Evolutionary conservation across 345 rosid species (phyloP), one percentile per base, ranked within the genome.

Genomic region (Aquilaria sinensis): DNA sequence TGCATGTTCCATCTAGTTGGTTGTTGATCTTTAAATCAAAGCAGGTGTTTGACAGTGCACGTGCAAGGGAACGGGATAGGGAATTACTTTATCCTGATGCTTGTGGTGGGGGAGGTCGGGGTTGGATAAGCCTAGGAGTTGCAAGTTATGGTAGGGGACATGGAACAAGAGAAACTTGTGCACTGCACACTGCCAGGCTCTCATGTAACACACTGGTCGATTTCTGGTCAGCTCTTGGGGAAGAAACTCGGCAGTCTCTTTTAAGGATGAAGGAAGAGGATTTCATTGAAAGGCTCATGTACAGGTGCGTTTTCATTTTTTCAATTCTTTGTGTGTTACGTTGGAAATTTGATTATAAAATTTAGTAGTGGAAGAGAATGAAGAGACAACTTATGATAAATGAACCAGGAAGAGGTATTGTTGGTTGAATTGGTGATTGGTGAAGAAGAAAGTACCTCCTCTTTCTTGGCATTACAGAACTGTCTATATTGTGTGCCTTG

Each of bases 201-300:
- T 88, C 96, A 62, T 88, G 95, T 56, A 95, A 86, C 62, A 88
- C 95, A 15, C 78, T 90, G 67, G 95, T 90, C 69, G 89, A 94
- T 72, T 94, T 94, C 78, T 94, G 97, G 95, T 90, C 91, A 16
- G 89, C 88, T 48, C 88, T 90, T 65, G 92, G 88, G 58, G 97
- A 86, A 76, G 95, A 94, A 74, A 88, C 88, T 6, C 85, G 82
- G 51, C 85, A 67, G 34, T 90, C 99, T 62, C 90, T 90, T 63
- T 77, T 94, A 68, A 88, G 83, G 62, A 94, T 94, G 95, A 94
- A 94, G 80, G 99, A 94, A 81, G 99, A 90, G 75, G 97, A 94
- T 83, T 94, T 94, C 64, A 80, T 90, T 60, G 99, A 90, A 77
- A 90, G 92, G 77, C 88, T 94, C 13, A 82, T 76, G 85, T 80